Base-by-base conservation (phyloP, 2,329 filamentous ascomycete genomes). In the Fusarium brevicatenulatum region DNA sequence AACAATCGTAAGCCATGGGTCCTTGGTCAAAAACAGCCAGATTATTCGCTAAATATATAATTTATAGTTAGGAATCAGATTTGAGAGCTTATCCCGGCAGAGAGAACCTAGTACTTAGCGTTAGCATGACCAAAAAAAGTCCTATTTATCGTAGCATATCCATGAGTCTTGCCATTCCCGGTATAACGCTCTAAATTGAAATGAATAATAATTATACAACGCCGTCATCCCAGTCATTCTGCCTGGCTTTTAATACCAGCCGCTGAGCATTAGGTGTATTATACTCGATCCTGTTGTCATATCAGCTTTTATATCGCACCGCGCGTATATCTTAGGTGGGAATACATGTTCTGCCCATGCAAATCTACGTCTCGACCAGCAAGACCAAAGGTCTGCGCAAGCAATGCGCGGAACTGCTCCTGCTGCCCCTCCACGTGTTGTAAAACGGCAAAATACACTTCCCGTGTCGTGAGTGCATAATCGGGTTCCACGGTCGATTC, bases 311-410 rank as follows among this genome's bases (percentile, higher is more conserved):
- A 13, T 21, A 1, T 21, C 19, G 12, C 39, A 21, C 8, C 9
- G 19, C 1, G 19, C 11, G 19, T 40, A 21, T 9, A 9, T 39
- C 1, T 13, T 7, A 21, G 19, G 9, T 7, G 15, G 0, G 1
- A 23, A 23, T 43, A 43, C 40, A 43, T 43, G 15, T 23, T 43
- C 9, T 43, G 40, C 16, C 15, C 40, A 0, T 16, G 15, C 2
- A 43, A 43, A 18, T 23, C 40, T 18, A 23, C 9, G 6, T 23
- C 40, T 7, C 13, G 21, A 23, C 21, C 40, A 0, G 21, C 40
- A 0, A 42, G 13, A 5, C 40, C 21, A 1, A 42, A 42, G 7
- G 0, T n/a, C 3, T n/a, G 40, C 21, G 40, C 10, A 42, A 42
- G 40, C 0, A 42, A 42, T 5, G 40, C 40, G 9, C 21, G 1